phyloP scores from a whole-genome alignment of 108 stramenopile genomes.

The Thalassiosira profunda region DNA sequence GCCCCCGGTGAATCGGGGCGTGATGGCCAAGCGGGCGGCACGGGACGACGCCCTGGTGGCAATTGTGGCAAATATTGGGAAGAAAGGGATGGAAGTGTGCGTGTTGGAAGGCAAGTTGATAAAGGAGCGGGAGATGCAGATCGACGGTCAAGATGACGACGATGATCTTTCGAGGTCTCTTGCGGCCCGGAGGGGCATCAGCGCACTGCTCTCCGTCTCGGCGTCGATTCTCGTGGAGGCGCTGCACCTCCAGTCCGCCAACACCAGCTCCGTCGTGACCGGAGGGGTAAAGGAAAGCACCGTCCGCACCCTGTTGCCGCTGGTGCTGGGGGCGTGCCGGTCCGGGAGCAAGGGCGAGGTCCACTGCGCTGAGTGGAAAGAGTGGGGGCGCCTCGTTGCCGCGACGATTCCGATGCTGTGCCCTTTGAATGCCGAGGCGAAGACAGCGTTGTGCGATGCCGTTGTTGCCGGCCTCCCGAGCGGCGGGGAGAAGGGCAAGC shows the following conservation, averaged over 20 bases:
- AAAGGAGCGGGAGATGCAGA: background rate
- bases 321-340: constrained; percentile 47
- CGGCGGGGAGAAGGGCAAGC: background rate
- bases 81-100: constrained; percentile 27
- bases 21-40: constrained; percentile 55
- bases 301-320: constrained; percentile 43
- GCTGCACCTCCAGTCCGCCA: constrained; percentile 49
- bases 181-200: constrained; percentile 32
- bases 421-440: constrained; percentile 23
- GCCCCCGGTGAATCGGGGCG: constrained; percentile 31
- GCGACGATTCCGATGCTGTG: constrained; percentile 21
- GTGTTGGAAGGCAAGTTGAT: constrained; percentile 7
- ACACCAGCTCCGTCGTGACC: constrained; percentile 5
- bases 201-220: constrained; percentile 58
- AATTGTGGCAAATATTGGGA: constrained; percentile 40
- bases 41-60: constrained; percentile 54
- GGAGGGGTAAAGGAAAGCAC: constrained; percentile 49
- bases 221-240: constrained; percentile 76
- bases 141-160: background rate
- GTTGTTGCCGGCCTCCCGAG: constrained; percentile 30
- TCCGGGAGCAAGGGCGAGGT: background rate
- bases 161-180: background rate
- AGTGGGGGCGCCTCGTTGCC: constrained; percentile 46
- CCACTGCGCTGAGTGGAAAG: constrained; percentile 37
- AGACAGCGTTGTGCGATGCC: constrained; percentile 39